These are phyloP conservation scores for Neobulgaria alba DNA, from an alignment of 2,329 filamentous ascomycete genomes.

Conservation along the genomic window DNA sequence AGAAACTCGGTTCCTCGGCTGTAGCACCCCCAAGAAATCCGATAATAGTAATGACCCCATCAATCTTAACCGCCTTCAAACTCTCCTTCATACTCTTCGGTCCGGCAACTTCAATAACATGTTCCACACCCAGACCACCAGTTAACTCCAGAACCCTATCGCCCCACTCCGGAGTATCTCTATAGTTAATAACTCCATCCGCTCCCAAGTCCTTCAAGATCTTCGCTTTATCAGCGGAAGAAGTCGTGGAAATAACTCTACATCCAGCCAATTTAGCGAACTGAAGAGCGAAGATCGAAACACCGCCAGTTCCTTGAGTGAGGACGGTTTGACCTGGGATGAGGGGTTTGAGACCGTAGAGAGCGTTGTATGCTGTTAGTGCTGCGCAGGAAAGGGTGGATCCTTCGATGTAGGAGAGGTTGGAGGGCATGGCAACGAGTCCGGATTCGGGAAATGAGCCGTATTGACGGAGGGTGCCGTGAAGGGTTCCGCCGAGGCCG, in stretches of 20 bases:
- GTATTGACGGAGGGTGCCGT: slow-evolving; percentile 41
- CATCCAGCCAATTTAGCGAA: slow-evolving; percentile 35
- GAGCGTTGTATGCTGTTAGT: slow-evolving; percentile 48
- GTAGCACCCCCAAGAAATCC: slow-evolving; percentile 28
- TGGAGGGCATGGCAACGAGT: slow-evolving; percentile 48
- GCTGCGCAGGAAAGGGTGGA: slow-evolving; percentile 44
- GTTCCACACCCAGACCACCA: slow-evolving; percentile 32
- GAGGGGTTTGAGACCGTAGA: slow-evolving; percentile 39
- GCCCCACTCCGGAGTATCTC: slow-evolving; percentile 33
- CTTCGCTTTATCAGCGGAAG: slow-evolving; percentile 30
- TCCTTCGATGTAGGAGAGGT: slow-evolving; percentile 38
- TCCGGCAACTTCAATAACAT: slow-evolving; percentile 38
- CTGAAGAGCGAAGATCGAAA: slow-evolving; percentile 32
- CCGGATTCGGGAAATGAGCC: slow-evolving; percentile 45
- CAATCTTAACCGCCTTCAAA: slow-evolving; percentile 32
- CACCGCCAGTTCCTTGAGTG: slow-evolving; percentile 36
- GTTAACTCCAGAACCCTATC: slow-evolving; percentile 31
- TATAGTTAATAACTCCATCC: slow-evolving; percentile 38
- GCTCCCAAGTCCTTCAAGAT: slow-evolving; percentile 33
- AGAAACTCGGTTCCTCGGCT: slow-evolving; percentile 20
- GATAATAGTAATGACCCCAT: slow-evolving; percentile 34
- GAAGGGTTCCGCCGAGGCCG: slow-evolving; percentile 47
- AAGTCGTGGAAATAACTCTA: slow-evolving; percentile 35
- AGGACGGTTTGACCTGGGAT: slow-evolving; percentile 32
- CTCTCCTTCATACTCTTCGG: slow-evolving; percentile 33